Base-by-base conservation (phyloP, 805 yeast genomes). In the Kodamaea hsintzibuensis region DNA sequence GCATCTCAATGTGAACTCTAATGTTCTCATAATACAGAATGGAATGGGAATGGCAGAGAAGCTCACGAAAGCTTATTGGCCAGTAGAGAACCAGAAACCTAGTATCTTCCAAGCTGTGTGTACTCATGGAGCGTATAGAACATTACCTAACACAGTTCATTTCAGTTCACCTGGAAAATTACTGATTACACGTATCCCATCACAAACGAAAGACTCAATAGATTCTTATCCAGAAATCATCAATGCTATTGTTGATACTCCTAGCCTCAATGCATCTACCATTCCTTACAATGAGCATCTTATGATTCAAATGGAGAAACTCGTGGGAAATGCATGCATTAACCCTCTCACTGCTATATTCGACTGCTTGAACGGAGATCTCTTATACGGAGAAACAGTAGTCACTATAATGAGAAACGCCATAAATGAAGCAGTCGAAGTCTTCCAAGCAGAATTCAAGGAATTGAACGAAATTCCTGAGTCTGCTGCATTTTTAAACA, bases 301-400 rank as follows among this genome's bases (percentile, higher is more conserved):
- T 27, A 80, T 84, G 1, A 65, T 65, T 16, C 96, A 90, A 69
- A 73, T 85, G 59, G 86, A 85, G 60, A 95, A 93, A 67, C 80
- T 93, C 54, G 76, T 88, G 45, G 85, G 88, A 17, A 95, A 95
- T 64, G 80, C 89, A 1, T 89, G 95, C 63, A 85, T 93, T 59
- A 93, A 95, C 63, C 88, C 97, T 0, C 72, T 88, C 27, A 88
- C 97, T 0, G 87, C 97, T 0, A 72, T 91, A 18, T 70, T 89
- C 22, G 88, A 89, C 66, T 88, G 95, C 64, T 65, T 78, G 39
- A 95, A 95, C 63, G 96, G 96, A 35, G 89, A 87, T 50, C 71
- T 93, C 16, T 69, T 78, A n/a, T 62, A 70, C 14, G 71, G 80
- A 35, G 64, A 68, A 2, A 63, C 74, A 7, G 63, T 73, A 2